A percentile compares a stretch with the other conserved stretches of the same genome.
These are phyloP conservation scores for Diaporthe ampelina DNA, from an alignment of 2,329 filamentous ascomycete genomes.

Conservation along the genomic window DNA sequence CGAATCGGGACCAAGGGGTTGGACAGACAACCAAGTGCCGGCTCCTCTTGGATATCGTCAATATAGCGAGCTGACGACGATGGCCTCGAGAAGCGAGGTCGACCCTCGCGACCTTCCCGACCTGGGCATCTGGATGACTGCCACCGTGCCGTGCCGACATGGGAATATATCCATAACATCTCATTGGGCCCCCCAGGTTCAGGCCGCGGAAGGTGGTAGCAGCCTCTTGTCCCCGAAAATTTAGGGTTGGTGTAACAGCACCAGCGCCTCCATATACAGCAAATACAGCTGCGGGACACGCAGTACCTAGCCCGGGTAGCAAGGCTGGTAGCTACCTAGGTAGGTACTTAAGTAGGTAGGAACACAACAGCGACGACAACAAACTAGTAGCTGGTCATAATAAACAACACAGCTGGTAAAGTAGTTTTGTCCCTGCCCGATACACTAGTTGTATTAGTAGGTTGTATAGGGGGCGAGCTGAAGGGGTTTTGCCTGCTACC, in stretches of 20 bases:
- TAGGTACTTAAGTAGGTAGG: no score
- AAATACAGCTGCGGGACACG: background rate
- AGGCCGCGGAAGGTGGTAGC: slow-evolving; percentile 26
- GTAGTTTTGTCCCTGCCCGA: no score
- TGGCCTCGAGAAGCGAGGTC: slow-evolving; percentile 15
- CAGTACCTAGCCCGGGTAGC: no score
- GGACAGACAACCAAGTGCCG: slow-evolving; percentile 2
- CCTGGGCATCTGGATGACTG: slow-evolving; percentile 27
- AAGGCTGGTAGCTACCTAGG: no score
- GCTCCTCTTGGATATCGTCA: background rate
- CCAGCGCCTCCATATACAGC: background rate
- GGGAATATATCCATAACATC: slow-evolving; percentile 32
- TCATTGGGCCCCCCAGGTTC: slow-evolving; percentile 26
- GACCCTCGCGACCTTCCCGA: slow-evolving; percentile 16
- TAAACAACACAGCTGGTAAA: background rate
- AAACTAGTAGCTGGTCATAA: background rate
- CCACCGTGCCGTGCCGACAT: slow-evolving; percentile 30
- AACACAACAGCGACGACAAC: background rate
- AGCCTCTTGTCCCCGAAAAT: background rate
- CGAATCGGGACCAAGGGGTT: background rate
- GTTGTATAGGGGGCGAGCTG: background rate
- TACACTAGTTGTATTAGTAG: background rate
- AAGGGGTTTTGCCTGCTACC: slow-evolving; percentile 24
- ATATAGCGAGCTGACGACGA: slow-evolving; percentile 29
- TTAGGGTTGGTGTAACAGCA: slow-evolving; percentile 22